These are phyloP conservation scores for Fragaria nilgerrensis DNA, from an alignment of 306 rosid genomes.

Conservation along the genomic window DNA sequence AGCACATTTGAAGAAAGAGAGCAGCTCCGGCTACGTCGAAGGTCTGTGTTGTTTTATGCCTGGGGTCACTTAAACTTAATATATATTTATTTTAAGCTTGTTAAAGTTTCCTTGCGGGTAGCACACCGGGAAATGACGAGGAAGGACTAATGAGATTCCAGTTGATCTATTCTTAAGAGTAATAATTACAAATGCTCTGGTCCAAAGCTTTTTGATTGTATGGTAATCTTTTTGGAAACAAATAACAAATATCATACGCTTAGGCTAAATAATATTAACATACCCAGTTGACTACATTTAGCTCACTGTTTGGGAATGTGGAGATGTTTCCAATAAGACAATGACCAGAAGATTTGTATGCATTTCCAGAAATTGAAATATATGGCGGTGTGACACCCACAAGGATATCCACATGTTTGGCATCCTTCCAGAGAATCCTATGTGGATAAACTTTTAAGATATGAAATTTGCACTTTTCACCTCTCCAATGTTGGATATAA, in stretches of 20 bases:
- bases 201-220: background rate
- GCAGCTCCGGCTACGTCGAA: slow-evolving; percentile 59
- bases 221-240: slow-evolving; percentile 2
- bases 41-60: slow-evolving; percentile 44
- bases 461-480: background rate
- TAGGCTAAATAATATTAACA: background rate
- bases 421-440: background rate
- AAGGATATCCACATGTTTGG: background rate
- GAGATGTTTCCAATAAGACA: background rate
- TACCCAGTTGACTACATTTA: background rate
- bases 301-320: background rate
- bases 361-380: background rate
- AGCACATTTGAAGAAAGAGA: slow-evolving; percentile 96
- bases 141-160: background rate
- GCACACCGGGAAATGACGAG: background rate
- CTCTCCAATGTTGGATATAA: background rate
- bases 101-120: background rate
- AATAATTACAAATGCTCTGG: background rate
- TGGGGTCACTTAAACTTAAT: background rate
- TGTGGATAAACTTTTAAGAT: background rate
- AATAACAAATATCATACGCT: background rate
- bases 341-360: background rate
- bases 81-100: background rate
- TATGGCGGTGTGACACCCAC: background rate
- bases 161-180: background rate